Base-by-base conservation (phyloP, 805 yeast species). In the Scheffersomyces ergatensis region DNA sequence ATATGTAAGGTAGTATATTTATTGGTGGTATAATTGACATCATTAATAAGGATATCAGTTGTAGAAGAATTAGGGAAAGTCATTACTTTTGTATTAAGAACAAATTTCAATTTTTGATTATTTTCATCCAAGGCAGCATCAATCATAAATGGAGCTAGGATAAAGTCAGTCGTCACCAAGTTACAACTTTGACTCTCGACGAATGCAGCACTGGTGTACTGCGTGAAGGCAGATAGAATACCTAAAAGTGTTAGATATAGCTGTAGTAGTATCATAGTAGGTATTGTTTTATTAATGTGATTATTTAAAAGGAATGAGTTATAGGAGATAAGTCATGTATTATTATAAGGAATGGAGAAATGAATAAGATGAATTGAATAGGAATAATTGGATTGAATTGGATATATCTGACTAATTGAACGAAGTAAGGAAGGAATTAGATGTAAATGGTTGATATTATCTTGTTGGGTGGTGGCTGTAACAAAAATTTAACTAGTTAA, bases 1-100 rank as follows among this genome's bases (percentile, higher is more conserved):
- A 74, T 72, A 39, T 74, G 77, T 33, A 77, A 53, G 2, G 80
- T 74, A 8, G 82, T 74, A 50, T 56, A 76, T 46, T 58, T 65
- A 53, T 76, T 75, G 1, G 80, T 70, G 3, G 67, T 55, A 2
- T 47, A 9, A 48, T 77, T 67, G 24, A 75, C 74, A 44, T 77
- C 82, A 12, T 60, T 47, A 8, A 76, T 67, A 3, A 59, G 39
- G 13, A 52, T 51, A 7, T 39, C 36, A 1, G 40, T 39, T 8
- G 44, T 16, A 3, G 46, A 25, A 8, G 20, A 15, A 36, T 47
- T 37, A 18, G 3, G 26, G n/a, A 17, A 33, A 9, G n/a, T n/a
- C 12, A 66, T 65, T 48, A 57, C 49, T 21, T 21, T 21, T 25
- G 70, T 43, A 48, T 66, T 67, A 36, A 67, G 51, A 45, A 63